Evolutionary conservation across 2,329 filamentous ascomycete species (phyloP).

Genomic region (Calonectria pteridis): DNA sequence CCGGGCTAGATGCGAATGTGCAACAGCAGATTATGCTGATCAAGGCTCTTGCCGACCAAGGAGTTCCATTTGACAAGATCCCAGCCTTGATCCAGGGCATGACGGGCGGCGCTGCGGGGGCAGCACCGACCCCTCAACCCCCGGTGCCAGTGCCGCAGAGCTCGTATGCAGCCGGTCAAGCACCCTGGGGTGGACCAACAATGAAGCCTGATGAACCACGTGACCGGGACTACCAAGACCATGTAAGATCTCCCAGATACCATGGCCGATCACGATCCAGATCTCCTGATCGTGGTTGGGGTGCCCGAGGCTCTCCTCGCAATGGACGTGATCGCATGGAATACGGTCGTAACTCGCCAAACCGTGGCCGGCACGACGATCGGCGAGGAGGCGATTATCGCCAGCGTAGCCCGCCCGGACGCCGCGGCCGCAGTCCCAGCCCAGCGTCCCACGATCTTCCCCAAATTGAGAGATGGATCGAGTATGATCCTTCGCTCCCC

Average conservation of each 20-base stretch:
- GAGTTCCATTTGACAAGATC: conserved; percentile 83
- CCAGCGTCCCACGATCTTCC: conserved; percentile 61
- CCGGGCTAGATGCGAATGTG: conserved; percentile 65
- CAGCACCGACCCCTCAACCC: conserved; percentile 52
- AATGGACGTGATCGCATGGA: conserved; percentile 76
- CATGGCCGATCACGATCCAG: conserved; percentile 79
- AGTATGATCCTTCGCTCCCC: conserved; percentile 81
- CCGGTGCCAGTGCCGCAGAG: conserved; percentile 57
- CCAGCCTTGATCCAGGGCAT: conserved; percentile 68
- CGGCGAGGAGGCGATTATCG: conserved; percentile 79
- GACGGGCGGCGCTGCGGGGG: conserved; percentile 50
- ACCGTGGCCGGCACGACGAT: conserved; percentile 69
- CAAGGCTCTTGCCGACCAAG: conserved; percentile 80
- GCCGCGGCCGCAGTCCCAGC: conserved; percentile 74
- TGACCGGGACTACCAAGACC: conserved; percentile 69
- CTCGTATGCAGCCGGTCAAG: conserved; percentile 53
- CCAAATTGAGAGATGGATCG: conserved; percentile 75
- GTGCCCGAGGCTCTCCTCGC: conserved; percentile 74
- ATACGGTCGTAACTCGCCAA: conserved; percentile 78
- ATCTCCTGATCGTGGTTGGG: conserved; percentile 82
- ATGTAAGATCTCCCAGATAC: conserved; percentile 70
- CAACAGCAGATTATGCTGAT: conserved; percentile 81
- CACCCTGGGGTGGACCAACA: conserved; percentile 48
- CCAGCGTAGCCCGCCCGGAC: conserved; percentile 84
- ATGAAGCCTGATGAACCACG: conserved; percentile 60